A percentile compares a stretch with the other conserved stretches of the same genome.
Conservation (phyloP, 2,329 filamentous ascomycete species). For the Colletotrichum agaves region DNA sequence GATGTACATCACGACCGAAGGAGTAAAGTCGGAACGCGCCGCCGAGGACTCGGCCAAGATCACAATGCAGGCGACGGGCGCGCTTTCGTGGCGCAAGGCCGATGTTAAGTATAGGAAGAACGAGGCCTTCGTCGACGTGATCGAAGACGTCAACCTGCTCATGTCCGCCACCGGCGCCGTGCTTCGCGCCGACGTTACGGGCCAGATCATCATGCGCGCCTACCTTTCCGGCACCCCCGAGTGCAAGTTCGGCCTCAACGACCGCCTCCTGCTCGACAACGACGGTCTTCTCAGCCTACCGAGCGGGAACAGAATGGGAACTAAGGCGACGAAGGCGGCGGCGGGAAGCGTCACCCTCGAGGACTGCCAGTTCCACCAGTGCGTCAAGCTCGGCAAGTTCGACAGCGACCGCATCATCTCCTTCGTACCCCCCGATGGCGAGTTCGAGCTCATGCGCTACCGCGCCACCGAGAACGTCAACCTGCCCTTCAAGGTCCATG, state of each 20-base stretch:
- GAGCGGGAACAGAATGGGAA: conserved; percentile 80
- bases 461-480: conserved; percentile 99
- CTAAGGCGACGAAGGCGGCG: conserved; percentile 93
- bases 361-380: conserved; percentile 99
- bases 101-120: conserved; percentile 99
- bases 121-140: conserved; percentile 98
- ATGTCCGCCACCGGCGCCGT: conserved; percentile 99
- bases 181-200: conserved; percentile 93
- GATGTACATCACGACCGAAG: conserved; percentile 99
- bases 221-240: conserved; percentile 97
- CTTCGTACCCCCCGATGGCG: conserved; percentile 95
- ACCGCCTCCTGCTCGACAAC: conserved; percentile 89
- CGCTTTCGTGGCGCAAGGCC: conserved; percentile 94
- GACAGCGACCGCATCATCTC: conserved; percentile 97
- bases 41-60: conserved; percentile 96
- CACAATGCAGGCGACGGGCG: conserved; percentile 98
- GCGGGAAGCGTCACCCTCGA: conserved; percentile 96
- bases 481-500: conserved; percentile 97
- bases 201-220: conserved; percentile 98
- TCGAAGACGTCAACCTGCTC: conserved; percentile 97
- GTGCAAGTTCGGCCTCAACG: conserved; percentile 98
- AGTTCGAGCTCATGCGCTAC: conserved; percentile 99
- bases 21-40: conserved; percentile 89
- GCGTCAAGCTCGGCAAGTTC: conserved; percentile 96
- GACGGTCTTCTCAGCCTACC: conserved; percentile 73